These are phyloP conservation scores for Xylaria sp. DNA, from an alignment of 2,329 filamentous ascomycete genomes.

Conservation along the genomic window DNA sequence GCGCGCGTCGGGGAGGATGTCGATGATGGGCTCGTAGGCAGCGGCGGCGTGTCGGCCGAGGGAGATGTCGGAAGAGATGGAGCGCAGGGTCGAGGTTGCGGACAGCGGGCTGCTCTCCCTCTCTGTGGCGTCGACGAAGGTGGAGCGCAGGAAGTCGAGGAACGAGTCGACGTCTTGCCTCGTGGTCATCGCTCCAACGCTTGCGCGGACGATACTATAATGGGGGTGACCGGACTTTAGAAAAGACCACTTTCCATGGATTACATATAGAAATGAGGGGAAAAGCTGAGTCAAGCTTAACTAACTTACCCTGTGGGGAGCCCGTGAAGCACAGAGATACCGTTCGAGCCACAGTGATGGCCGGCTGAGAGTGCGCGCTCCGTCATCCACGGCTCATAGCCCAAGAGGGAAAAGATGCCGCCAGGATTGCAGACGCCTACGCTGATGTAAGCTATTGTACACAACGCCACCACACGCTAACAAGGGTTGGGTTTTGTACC, in stretches of 20 bases:
- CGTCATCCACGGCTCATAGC: constrained; percentile 65
- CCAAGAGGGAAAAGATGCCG: constrained; percentile 57
- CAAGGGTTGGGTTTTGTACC: constrained; percentile 47
- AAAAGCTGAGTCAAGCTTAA: background rate
- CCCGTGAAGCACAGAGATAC: constrained; percentile 62
- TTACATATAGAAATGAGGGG: background rate
- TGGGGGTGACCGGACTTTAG: constrained; percentile 2
- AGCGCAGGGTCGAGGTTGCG: constrained; percentile 34
- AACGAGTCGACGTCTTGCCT: constrained; percentile 63
- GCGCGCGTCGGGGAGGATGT: constrained; percentile 12
- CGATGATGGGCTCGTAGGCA: constrained; percentile 4
- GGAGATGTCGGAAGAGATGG: constrained; percentile 31
- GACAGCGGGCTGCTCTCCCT: constrained; percentile 36
- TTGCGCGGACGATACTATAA: constrained; percentile 66
- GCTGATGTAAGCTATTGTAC: constrained; percentile 21
- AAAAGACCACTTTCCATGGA: background rate
- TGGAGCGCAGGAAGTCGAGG: constrained; percentile 56
- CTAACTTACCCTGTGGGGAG: constrained; percentile 62
- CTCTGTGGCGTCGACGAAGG: constrained; percentile 48
- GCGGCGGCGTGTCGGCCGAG: constrained; percentile 22
- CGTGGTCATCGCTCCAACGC: constrained; percentile 71
- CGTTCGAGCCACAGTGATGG: constrained; percentile 66
- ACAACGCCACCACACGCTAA: constrained; percentile 4
- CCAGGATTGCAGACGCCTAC: constrained; percentile 61
- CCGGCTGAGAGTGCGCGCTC: constrained; percentile 64